phyloP scores from a whole-genome alignment of 75 land plant species.

The Larix kaempferi region DNA sequence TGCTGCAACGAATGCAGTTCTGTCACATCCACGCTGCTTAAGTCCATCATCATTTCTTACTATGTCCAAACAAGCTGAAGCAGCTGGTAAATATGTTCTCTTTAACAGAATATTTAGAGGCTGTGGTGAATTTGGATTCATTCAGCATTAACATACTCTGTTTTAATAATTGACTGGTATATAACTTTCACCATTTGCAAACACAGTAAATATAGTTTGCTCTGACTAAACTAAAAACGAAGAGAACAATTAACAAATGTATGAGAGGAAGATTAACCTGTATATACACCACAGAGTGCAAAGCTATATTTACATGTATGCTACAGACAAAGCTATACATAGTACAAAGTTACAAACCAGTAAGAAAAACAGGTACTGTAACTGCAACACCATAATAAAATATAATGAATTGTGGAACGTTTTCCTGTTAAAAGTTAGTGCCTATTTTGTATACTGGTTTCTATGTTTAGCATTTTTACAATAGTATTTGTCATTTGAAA shows the following conservation, averaged over 20 bases:
- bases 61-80: constrained; percentile 95
- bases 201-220: neutral
- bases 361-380: neutral
- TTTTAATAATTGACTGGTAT: neutral
- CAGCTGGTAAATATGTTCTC: constrained; percentile 59
- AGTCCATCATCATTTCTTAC: constrained; percentile 54
- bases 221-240: neutral
- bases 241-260: neutral
- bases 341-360: too few relatives aligned
- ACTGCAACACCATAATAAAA: neutral
- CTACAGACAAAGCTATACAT: neutral
- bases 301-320: neutral
- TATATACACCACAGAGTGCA: neutral
- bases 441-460: neutral
- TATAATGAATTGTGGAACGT: neutral
- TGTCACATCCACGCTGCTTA: constrained; percentile 43
- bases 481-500: too few relatives aligned
- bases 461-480: too few relatives aligned
- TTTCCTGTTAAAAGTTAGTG: neutral
- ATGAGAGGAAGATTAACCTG: neutral
- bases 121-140: neutral
- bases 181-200: neutral
- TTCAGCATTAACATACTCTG: neutral
- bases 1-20: constrained; percentile 51
- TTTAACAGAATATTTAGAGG: neutral